Percentiles rank a stretch among this genome's conserved stretches.
Evolutionary conservation across 208 protist genomes (phyloP).

Genomic region (Histomonas meleagridis): DNA sequence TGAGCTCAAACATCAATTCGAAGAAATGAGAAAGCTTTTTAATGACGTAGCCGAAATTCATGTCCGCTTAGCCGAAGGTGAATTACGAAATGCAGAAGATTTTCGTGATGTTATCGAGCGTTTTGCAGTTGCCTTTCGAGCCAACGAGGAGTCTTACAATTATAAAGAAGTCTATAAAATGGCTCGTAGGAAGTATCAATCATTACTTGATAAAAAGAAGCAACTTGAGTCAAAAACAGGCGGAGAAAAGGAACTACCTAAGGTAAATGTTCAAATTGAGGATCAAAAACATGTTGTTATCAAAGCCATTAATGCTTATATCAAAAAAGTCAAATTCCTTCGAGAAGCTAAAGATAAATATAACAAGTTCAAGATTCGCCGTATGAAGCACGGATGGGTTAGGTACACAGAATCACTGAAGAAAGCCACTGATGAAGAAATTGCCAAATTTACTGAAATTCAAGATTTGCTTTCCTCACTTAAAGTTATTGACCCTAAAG

Average conservation of each 20-base stretch:
- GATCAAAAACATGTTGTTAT: not conserved
- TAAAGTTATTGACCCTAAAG: no score
- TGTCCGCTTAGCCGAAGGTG: not conserved
- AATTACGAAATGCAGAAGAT: not conserved
- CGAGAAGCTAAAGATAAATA: not conserved
- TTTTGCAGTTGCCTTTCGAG: not conserved
- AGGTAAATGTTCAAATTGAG: not conserved
- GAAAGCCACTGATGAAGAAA: no score
- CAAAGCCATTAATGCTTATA: not conserved
- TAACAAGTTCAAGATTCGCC: not conserved
- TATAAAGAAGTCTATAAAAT: not conserved
- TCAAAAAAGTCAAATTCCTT: not conserved
- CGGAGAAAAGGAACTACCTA: not conserved
- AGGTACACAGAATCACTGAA: not conserved
- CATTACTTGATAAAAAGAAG: not conserved
- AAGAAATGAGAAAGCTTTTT: not conserved
- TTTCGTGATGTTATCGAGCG: conserved; percentile 3
- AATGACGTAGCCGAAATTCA: not conserved
- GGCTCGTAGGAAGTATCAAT: not conserved
- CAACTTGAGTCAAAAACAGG: not conserved
- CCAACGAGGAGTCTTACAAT: not conserved
- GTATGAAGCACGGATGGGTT: not conserved
- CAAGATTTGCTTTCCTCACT: no score
- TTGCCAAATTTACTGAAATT: no score
- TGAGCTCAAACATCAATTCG: not conserved